Evolutionary conservation across 345 rosid species (phyloP).

Genomic region (Sonneratia alba): DNA sequence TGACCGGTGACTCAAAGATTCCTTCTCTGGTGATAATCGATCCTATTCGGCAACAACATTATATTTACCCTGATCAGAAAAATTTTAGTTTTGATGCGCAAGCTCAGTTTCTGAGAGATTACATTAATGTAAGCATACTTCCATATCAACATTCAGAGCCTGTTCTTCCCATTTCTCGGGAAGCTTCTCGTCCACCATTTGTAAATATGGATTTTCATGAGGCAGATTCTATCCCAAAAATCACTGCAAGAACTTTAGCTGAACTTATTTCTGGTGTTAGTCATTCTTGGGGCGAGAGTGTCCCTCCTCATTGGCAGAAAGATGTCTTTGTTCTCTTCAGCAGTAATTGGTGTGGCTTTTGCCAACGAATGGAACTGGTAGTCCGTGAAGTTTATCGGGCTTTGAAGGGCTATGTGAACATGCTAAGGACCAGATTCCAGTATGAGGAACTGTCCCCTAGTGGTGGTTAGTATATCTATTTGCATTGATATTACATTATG

Average conservation of each 20-base stretch:
- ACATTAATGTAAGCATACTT: constrained; percentile 50
- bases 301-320: constrained; percentile 34
- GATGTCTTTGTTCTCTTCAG: constrained; percentile 89
- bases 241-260: constrained; percentile 45
- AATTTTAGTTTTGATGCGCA: constrained; percentile 36
- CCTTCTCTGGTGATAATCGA: constrained; percentile 73
- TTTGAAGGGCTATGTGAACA: constrained; percentile 36
- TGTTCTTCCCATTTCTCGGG: constrained; percentile 27
- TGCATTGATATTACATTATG: not conserved
- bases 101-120: constrained; percentile 44
- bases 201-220: constrained; percentile 79
- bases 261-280: constrained; percentile 49
- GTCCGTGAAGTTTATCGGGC: constrained; percentile 75
- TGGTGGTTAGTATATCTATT: constrained; percentile 33
- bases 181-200: constrained; percentile 60
- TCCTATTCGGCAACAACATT: constrained; percentile 59
- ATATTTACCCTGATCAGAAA: constrained; percentile 33
- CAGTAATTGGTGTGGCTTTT: constrained; percentile 85
- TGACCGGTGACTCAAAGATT: constrained; percentile 62
- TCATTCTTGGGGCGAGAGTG: constrained; percentile 30
- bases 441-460: constrained; percentile 20
- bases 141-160: constrained; percentile 57
- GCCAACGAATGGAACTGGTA: constrained; percentile 88
- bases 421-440: constrained; percentile 30
- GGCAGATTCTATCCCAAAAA: constrained; percentile 57